A percentile compares a stretch with the other conserved stretches of the same genome.
Conservation (phyloP, 306 rosid genomes). For the Clitoria ternatea region DNA sequence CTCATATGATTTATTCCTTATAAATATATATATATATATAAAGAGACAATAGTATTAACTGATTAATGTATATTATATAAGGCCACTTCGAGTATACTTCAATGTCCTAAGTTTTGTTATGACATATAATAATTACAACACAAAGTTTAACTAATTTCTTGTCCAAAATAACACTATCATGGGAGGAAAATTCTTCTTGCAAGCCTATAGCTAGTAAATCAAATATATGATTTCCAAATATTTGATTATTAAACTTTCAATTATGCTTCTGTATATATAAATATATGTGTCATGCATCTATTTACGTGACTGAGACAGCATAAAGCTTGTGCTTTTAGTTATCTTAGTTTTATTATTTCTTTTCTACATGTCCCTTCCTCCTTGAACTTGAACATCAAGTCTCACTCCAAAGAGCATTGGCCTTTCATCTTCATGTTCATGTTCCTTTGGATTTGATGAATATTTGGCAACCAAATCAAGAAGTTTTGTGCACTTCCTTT, state of each 20-base stretch:
- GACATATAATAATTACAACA: not conserved
- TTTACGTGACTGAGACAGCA: conserved; percentile 76
- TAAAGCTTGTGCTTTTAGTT: conserved; percentile 49
- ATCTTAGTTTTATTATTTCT: conserved; percentile 55
- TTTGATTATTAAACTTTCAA: conserved; percentile 11
- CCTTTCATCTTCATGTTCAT: conserved; percentile 37
- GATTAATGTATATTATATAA: too few species aligned
- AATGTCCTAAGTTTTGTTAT: not conserved
- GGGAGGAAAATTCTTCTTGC: not conserved
- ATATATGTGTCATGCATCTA: conserved; percentile 4
- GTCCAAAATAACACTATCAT: not conserved
- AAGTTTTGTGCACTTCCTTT: conserved; percentile 64
- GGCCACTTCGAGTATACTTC: not conserved
- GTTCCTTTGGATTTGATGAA: conserved; percentile 10
- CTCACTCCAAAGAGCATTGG: conserved; percentile 88
- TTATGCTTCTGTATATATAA: not conserved
- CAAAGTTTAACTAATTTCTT: conserved; percentile 6
- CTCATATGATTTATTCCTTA: too few species aligned
- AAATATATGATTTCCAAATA: not conserved
- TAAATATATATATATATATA: too few species aligned
- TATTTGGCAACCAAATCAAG: conserved; percentile 55
- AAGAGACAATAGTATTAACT: too few species aligned
- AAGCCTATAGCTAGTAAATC: not conserved
- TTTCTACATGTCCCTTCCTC: conserved; percentile 60
- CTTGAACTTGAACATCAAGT: conserved; percentile 67